Evolutionary conservation across 495 filamentous ascomycete species (phyloP).

Genomic region (Ramalina peruviana): DNA sequence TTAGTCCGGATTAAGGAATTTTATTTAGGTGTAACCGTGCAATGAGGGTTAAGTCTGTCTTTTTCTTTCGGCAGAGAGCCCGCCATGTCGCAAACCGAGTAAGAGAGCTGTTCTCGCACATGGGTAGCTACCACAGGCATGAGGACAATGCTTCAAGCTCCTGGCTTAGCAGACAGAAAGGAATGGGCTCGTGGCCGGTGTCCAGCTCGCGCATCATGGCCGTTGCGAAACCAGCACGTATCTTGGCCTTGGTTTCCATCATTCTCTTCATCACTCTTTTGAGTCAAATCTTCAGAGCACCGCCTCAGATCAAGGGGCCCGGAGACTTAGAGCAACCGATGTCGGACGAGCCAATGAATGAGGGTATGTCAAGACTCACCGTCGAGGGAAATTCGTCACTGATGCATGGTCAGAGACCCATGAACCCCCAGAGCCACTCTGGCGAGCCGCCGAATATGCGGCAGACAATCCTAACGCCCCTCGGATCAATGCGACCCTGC

Average conservation of each 20-base stretch:
- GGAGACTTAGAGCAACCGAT: slow-evolving; percentile 35
- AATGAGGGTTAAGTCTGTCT: too few relatives aligned
- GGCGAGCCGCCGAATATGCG: slow-evolving; percentile 61
- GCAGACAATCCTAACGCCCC: slow-evolving; percentile 58
- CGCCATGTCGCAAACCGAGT: neutral
- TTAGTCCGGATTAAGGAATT: too few relatives aligned
- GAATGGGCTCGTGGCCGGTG: too few relatives aligned
- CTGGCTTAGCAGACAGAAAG: too few relatives aligned
- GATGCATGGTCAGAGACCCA: slow-evolving; percentile 44
- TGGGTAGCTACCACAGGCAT: too few relatives aligned
- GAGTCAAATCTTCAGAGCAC: slow-evolving; percentile 49
- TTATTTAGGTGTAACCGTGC: too few relatives aligned
- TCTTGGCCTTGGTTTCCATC: slow-evolving; percentile 55
- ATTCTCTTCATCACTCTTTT: slow-evolving; percentile 61
- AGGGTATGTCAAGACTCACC: slow-evolving; percentile 41
- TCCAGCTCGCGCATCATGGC: slow-evolving; percentile 40
- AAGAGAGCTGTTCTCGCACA: neutral
- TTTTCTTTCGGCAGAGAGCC: too few relatives aligned
- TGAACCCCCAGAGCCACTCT: slow-evolving; percentile 65
- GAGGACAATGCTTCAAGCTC: too few relatives aligned
- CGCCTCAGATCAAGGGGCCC: slow-evolving; percentile 23
- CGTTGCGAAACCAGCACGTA: slow-evolving; percentile 67
- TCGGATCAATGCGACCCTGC: slow-evolving; percentile 83
- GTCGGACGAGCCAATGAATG: slow-evolving; percentile 65
- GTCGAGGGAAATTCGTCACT: neutral